These are phyloP conservation scores for Pythium grandisporangium DNA, from an alignment of 352 stramenopile genomes.

Conservation along the genomic window DNA sequence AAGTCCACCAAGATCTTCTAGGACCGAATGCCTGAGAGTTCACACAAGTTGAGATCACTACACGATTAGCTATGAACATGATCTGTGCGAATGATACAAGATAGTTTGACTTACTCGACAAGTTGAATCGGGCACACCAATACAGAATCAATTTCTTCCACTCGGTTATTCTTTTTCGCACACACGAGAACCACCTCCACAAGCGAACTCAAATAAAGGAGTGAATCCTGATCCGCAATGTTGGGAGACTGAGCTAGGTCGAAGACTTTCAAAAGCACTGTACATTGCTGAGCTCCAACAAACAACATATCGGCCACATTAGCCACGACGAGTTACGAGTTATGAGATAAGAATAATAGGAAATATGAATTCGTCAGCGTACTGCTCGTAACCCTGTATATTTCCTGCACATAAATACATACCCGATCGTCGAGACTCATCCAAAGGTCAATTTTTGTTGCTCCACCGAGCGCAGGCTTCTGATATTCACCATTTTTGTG, in stretches of 20 bases:
- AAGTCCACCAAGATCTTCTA: slow-evolving; percentile 31
- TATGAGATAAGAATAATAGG: too few relatives aligned
- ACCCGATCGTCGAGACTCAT: slow-evolving; percentile 15
- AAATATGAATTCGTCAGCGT: too few relatives aligned
- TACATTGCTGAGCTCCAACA: too few relatives aligned
- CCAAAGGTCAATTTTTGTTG: slow-evolving; percentile 32
- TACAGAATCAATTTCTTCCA: slow-evolving; percentile 31
- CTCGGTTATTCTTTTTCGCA: slow-evolving; percentile 14
- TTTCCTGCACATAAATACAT: too few relatives aligned
- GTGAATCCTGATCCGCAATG: slow-evolving; percentile 26
- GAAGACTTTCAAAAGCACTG: slow-evolving; percentile 35
- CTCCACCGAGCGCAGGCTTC: slow-evolving; percentile 18
- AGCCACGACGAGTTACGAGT: too few relatives aligned
- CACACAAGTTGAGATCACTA: background rate
- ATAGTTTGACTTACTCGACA: slow-evolving; percentile 33
- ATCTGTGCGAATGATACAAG: background rate
- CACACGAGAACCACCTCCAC: slow-evolving; percentile 31
- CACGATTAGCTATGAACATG: background rate
- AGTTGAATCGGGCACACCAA: slow-evolving; percentile 47
- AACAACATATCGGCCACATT: too few relatives aligned
- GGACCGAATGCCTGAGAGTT: slow-evolving; percentile 18
- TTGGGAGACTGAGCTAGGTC: slow-evolving; percentile 33
- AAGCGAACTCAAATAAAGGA: slow-evolving; percentile 30
- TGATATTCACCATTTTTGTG: slow-evolving; percentile 15
- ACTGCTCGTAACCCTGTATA: too few relatives aligned